Base-by-base conservation (phyloP, 2,329 filamentous ascomycete species). In the Penicillium crustosum region DNA sequence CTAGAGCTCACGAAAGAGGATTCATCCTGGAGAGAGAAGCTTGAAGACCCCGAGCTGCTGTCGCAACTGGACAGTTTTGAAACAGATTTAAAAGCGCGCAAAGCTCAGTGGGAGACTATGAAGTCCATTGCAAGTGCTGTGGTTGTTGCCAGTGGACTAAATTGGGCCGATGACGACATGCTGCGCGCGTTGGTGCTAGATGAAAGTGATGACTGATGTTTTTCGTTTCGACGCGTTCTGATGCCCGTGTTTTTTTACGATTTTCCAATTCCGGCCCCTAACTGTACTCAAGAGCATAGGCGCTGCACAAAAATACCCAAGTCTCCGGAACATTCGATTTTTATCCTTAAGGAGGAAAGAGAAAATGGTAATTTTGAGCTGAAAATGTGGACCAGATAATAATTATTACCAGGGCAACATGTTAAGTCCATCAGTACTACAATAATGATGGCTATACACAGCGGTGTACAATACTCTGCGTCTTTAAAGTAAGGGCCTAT, bases 121-220 rank as follows among this genome's bases (percentile, higher is more conserved):
- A 94, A 93, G 76, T 89, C 85, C 25, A 85, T 91, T 42, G 82
- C 89, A n/a, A 89, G 89, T 68, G 90, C 89, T 19, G 82, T 92
- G 55, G 83, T 96, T 47, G 89, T 86, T 6, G 90, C 89, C 3
- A 95, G 91, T 72, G 91, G 91, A 47, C 80, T 94, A 53, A 87
- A 95, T 69, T 96, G 91, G 91, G 86, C 85, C 13, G 79, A 83
- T 41, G 86, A 95, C 73, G 82, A 86, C 51, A 81, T 79, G 58
- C 77, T 96, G 60, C 81, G 84, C 57, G 83, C 85, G 50, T 80
- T 93, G 60, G 90, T 96, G 27, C 79, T 95, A 60, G 91, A 84
- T 63, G 77, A 80, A 35, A 80, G 93, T 61, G 89, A 83, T 55
- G 77, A 79, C 60, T 77, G 66, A 73, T 63, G 60, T 38, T 53